Percentiles rank a stretch among this genome's conserved stretches.
Evolutionary conservation across 2,329 filamentous ascomycete species (phyloP).

Genomic region (Sphaerostilbella broomeana): DNA sequence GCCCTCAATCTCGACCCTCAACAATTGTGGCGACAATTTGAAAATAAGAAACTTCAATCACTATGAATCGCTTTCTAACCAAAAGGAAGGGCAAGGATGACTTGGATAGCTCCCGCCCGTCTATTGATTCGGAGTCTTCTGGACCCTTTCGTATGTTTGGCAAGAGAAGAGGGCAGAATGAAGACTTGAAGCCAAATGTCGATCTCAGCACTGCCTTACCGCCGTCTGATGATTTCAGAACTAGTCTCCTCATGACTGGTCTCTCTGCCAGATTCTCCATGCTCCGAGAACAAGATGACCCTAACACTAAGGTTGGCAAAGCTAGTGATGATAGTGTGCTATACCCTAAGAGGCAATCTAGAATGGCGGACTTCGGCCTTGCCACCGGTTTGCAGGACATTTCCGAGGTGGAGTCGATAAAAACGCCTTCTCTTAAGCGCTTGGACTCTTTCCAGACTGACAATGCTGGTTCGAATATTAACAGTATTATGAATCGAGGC

Average conservation of each 20-base stretch:
- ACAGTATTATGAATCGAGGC: slow-evolving; percentile 76
- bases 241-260: slow-evolving; percentile 91
- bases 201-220: slow-evolving; percentile 72
- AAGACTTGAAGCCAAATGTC: slow-evolving; percentile 57
- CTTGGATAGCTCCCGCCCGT: slow-evolving; percentile 37
- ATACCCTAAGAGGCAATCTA: slow-evolving; percentile 72
- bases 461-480: slow-evolving; percentile 57
- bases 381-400: slow-evolving; percentile 67
- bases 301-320: slow-evolving; percentile 81
- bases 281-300: slow-evolving; percentile 91
- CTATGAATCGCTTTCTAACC: slow-evolving; percentile 68
- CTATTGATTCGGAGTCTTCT: slow-evolving; percentile 49
- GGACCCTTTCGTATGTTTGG: slow-evolving; percentile 50
- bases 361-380: slow-evolving; percentile 62
- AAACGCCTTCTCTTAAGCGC: slow-evolving; percentile 53
- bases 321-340: slow-evolving; percentile 93
- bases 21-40: neutral
- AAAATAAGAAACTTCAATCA: slow-evolving; percentile 5
- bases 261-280: slow-evolving; percentile 95
- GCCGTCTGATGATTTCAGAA: slow-evolving; percentile 82
- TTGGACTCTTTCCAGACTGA: slow-evolving; percentile 63
- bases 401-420: slow-evolving; percentile 80
- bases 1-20: neutral
- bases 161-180: slow-evolving; percentile 48
- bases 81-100: slow-evolving; percentile 60